Conservation (phyloP, 2,329 filamentous ascomycete genomes). For the Macrophomina pseudophaseolina region DNA sequence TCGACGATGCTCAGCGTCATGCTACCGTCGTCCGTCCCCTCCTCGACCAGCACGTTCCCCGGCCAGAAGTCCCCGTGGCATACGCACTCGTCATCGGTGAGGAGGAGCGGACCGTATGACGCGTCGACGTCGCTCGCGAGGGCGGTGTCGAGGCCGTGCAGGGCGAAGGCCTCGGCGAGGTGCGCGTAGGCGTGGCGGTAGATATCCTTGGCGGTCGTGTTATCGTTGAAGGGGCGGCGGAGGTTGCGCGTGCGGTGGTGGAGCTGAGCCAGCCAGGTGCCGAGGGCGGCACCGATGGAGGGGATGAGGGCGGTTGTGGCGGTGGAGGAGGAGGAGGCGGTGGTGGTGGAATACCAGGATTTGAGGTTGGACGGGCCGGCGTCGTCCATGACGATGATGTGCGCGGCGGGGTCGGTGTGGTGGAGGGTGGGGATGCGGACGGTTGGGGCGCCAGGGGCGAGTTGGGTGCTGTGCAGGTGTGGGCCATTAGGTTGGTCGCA, state of each 20-base stretch:
- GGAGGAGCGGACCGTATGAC: conserved; percentile 36
- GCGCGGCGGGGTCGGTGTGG: conserved; percentile 35
- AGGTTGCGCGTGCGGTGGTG: conserved; percentile 31
- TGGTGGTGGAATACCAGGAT: conserved; percentile 31
- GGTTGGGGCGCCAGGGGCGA: conserved; percentile 26
- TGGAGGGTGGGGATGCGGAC: conserved; percentile 21
- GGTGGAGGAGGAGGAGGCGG: conserved; percentile 23
- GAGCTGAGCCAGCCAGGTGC: conserved; percentile 40
- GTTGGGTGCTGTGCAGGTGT: conserved; percentile 27
- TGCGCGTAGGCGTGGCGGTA: conserved; percentile 40
- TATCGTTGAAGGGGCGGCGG: conserved; percentile 32
- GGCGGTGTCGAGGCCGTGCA: conserved; percentile 33
- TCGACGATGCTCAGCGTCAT: conserved; percentile 40
- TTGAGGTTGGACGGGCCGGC: conserved; percentile 40
- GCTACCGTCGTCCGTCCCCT: not conserved
- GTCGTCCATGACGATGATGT: conserved; percentile 40
- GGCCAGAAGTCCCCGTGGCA: conserved; percentile 50
- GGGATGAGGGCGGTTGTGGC: conserved; percentile 30
- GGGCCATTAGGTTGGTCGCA: not conserved
- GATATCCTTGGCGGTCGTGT: conserved; percentile 35
- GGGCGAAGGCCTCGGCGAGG: conserved; percentile 33
- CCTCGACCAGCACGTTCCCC: conserved; percentile 41
- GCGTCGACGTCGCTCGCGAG: conserved; percentile 35
- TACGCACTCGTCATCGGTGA: conserved; percentile 39
- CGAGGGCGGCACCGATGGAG: conserved; percentile 35